phyloP scores from a whole-genome alignment of 192 early-diverging fungal species.

The Coemansia sp. region DNA sequence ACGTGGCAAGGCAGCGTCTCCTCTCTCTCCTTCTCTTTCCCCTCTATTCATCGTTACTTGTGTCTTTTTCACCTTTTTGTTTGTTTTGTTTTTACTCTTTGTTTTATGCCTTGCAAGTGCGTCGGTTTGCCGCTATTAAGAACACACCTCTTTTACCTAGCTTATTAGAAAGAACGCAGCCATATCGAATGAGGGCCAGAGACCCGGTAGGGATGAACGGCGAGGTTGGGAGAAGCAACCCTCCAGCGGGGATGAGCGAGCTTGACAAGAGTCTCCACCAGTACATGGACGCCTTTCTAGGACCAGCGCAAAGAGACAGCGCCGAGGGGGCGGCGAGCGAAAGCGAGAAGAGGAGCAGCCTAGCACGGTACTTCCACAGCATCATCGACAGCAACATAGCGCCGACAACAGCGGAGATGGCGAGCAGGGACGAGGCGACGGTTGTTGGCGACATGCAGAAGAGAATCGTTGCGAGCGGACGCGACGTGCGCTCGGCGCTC shows the following conservation, averaged over 20 bases:
- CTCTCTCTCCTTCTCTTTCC: too few species aligned
- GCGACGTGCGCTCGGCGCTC: constrained; percentile 32
- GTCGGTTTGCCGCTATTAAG: too few species aligned
- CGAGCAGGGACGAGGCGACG: constrained; percentile 19
- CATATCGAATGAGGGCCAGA: not conserved
- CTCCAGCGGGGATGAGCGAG: constrained; percentile 9
- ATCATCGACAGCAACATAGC: constrained; percentile 48
- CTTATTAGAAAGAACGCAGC: constrained; percentile 2
- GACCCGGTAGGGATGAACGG: too few species aligned
- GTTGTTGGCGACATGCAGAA: constrained; percentile 45
- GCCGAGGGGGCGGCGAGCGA: constrained; percentile 8
- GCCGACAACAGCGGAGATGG: not conserved
- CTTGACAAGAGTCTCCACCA: constrained; percentile 38
- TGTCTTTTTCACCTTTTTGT: not conserved
- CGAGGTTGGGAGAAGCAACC: not conserved
- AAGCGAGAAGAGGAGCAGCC: constrained; percentile 16
- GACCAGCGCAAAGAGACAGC: constrained; percentile 9
- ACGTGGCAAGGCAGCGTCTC: too few species aligned
- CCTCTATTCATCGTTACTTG: not conserved
- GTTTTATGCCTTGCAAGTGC: too few species aligned
- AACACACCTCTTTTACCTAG: not conserved
- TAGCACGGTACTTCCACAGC: constrained; percentile 31
- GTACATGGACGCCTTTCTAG: constrained; percentile 50
- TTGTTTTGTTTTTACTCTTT: not conserved
- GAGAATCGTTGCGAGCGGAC: constrained; percentile 10